Conservation (phyloP, 306 rosid genomes). For the Spatholobus suberectus region DNA sequence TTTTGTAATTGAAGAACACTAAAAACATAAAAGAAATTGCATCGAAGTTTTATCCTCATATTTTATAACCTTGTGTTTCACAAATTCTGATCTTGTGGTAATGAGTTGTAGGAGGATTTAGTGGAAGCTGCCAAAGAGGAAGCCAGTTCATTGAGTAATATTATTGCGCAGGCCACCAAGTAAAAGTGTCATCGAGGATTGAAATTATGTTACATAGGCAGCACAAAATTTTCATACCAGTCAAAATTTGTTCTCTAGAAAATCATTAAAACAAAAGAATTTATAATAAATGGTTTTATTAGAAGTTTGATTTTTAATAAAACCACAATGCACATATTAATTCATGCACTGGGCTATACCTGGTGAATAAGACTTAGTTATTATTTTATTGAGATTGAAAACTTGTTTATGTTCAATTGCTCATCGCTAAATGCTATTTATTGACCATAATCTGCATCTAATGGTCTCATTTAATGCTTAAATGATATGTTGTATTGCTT, state of each 20-base stretch:
- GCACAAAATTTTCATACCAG: background rate
- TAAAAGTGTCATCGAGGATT: constrained; percentile 24
- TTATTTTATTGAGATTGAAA: background rate
- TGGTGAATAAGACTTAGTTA: background rate
- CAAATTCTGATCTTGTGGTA: constrained; percentile 28
- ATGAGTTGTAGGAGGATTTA: constrained; percentile 73
- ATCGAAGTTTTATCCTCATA: background rate
- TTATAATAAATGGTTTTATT: background rate
- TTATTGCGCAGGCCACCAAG: constrained; percentile 76
- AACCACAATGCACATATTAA: background rate
- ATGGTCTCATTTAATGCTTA: background rate
- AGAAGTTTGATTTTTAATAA: background rate
- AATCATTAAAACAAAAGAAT: background rate
- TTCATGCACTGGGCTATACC: background rate
- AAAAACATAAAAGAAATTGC: background rate
- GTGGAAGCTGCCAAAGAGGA: constrained; percentile 90
- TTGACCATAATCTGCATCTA: background rate
- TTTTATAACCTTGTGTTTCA: background rate
- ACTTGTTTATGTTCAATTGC: background rate
- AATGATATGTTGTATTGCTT: no score
- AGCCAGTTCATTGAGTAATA: constrained; percentile 73
- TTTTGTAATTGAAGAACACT: background rate
- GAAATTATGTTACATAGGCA: background rate
- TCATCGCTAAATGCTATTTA: background rate
- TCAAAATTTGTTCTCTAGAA: background rate